Conservation (phyloP, 352 stramenopile species). For the Globisporangium spinosum region DNA sequence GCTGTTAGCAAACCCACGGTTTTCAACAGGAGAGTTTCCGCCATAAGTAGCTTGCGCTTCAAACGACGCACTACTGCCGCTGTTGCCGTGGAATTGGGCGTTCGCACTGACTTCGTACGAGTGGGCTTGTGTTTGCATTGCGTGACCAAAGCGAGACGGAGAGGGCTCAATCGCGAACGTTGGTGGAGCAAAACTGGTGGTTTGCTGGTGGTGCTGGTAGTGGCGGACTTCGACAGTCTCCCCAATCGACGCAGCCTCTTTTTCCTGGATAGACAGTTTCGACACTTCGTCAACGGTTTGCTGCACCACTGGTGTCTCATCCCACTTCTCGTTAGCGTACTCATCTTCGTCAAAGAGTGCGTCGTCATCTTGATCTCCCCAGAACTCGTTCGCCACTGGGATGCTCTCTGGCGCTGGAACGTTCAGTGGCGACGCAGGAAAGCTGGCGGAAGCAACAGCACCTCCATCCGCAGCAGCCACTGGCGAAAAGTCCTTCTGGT, state of each 20-base stretch:
- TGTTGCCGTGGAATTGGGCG: constrained; percentile 2
- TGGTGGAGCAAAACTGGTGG: constrained; percentile 1
- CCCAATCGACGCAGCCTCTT: constrained; percentile 13
- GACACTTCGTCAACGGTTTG: constrained; percentile 9
- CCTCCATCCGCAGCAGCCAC: not conserved
- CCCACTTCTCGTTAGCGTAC: constrained; percentile 35
- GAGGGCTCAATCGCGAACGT: not conserved
- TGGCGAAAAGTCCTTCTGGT: constrained; percentile 10
- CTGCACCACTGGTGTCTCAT: constrained; percentile 26
- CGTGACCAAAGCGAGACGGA: constrained; percentile 7
- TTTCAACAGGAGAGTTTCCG: not conserved
- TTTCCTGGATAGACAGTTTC: constrained; percentile 22
- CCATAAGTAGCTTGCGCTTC: not conserved
- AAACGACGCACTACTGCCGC: constrained; percentile 2
- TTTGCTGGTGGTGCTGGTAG: not conserved
- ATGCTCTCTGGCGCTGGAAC: constrained; percentile 15
- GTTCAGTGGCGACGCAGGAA: not conserved
- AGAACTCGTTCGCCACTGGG: constrained; percentile 47
- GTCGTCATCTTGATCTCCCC: constrained; percentile 53
- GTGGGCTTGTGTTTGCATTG: not conserved
- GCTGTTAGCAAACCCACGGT: not conserved
- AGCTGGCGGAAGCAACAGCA: not conserved
- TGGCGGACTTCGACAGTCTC: not conserved
- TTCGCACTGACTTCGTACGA: not conserved
- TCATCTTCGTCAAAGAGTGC: constrained; percentile 62